Evolutionary conservation across 2,329 filamentous ascomycete genomes (phyloP).

Genomic region (Colletotrichum sp.): DNA sequence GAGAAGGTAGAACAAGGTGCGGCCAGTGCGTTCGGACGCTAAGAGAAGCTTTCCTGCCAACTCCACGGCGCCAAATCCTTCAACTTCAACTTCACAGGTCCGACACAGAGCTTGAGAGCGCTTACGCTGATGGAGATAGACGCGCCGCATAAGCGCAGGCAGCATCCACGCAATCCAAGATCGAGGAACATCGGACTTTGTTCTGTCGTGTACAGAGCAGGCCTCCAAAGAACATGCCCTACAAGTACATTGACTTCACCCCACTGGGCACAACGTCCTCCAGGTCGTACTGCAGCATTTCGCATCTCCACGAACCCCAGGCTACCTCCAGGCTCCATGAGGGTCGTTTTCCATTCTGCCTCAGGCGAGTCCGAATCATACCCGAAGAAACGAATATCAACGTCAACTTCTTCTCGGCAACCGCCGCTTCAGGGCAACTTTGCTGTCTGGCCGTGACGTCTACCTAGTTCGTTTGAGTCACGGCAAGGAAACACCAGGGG

Average conservation of each 20-base stretch:
- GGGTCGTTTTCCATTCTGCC: background rate
- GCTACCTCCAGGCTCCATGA: background rate
- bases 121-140: background rate
- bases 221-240: background rate
- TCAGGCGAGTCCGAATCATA: background rate
- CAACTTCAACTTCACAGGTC: background rate
- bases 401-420: background rate
- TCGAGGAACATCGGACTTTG: too few relatives aligned
- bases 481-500: background rate
- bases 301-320: background rate
- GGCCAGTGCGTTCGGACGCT: constrained; percentile 22
- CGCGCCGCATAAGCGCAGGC: constrained; percentile 6
- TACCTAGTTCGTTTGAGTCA: background rate
- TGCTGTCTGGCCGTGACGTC: background rate
- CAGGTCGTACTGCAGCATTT: background rate
- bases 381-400: background rate
- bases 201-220: background rate
- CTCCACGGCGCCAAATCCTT: constrained; percentile 15
- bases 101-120: background rate
- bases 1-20: constrained; percentile 9
- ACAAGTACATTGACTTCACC: background rate
- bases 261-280: background rate
- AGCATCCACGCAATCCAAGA: background rate
- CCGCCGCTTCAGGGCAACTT: background rate
- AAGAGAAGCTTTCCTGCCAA: constrained; percentile 2